Evolutionary conservation across 306 rosid species (phyloP), one percentile per base, ranked within the genome.

Genomic region (Castanopsis chinensis): DNA sequence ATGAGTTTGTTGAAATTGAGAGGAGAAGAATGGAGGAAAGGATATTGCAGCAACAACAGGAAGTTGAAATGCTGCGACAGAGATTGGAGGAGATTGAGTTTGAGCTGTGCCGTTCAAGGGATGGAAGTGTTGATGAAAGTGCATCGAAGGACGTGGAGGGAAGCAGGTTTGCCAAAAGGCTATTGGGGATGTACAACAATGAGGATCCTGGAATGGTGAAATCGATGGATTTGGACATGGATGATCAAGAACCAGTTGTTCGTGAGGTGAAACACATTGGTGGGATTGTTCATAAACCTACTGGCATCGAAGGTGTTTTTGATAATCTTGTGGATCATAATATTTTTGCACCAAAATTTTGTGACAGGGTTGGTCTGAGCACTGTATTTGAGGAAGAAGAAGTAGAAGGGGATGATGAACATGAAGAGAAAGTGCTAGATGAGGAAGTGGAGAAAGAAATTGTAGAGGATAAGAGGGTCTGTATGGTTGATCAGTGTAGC

Each of bases 161-260:
- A 69, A 88, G 83, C 67, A 90, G 97, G 64, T 85, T 96, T 69
- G 91, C 80, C 35, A 89, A 74, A 76, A 90, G 93, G 86, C 83
- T 96, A 37, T 14, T 96, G 77, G 89, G 90, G 55, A 78, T 93
- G 8, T 91, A 91, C 89, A 82, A 87, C 68, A 95, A 90, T 74
- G 91, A 81, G 83, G 96, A 90, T 61, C 91, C 87, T 43, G 89
- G 89, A 76, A 96, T 91, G 97, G 97, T 94, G 55, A 92, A 94
- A 86, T 94, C 98, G 9, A 92, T 94, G 98, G 99, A 96, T 76
- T 84, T 96, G 84, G 99, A 93, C 90, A 86, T 90, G 97, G 99
- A 96, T 77, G 99, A 96, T 79, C 96, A 84, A 82, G 97, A 92
- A 83, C 92, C 95, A 0, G 81, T 73, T 70, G 84, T 78, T 55